These are phyloP conservation scores for Cyclostephanos invisitatus DNA, from an alignment of 108 stramenopile genomes.

Conservation along the genomic window DNA sequence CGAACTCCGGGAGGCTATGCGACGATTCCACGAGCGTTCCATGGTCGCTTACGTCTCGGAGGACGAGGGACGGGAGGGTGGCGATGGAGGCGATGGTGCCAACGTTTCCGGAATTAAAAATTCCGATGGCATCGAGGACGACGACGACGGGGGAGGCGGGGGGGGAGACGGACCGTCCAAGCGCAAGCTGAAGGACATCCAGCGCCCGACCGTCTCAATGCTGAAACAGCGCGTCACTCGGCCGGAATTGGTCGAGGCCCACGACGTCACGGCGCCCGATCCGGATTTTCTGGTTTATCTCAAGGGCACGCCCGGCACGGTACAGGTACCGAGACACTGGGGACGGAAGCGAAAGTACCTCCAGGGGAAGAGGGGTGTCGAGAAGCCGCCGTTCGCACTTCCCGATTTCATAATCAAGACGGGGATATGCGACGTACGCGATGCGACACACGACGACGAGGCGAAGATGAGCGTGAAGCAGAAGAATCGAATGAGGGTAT, in stretches of 20 bases:
- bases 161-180: conserved; percentile 64
- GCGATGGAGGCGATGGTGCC: conserved; percentile 2
- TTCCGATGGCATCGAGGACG: conserved; percentile 23
- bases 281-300: conserved; percentile 91
- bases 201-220: conserved; percentile 93
- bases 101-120: not conserved
- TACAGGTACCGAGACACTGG: conserved; percentile 97
- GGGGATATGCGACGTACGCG: conserved; percentile 92
- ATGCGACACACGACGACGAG: conserved; percentile 85
- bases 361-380: conserved; percentile 95
- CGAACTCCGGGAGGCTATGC: conserved; percentile 56
- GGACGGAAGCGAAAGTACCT: conserved; percentile 98
- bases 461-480: conserved; percentile 81
- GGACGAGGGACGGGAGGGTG: conserved; percentile 37
- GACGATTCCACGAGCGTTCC: conserved; percentile 65
- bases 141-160: conserved; percentile 37
- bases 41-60: conserved; percentile 52
- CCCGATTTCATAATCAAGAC: conserved; percentile 98
- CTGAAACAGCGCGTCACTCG: conserved; percentile 88
- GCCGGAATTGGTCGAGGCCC: conserved; percentile 96
- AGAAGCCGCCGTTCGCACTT: conserved; percentile 93
- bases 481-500: conserved; percentile 87
- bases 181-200: conserved; percentile 82
- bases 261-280: conserved; percentile 95
- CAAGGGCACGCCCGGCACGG: conserved; percentile 88